Base-by-base conservation (phyloP, 768 basidiomycete genomes). In the Neoboletus brunneissimus region DNA sequence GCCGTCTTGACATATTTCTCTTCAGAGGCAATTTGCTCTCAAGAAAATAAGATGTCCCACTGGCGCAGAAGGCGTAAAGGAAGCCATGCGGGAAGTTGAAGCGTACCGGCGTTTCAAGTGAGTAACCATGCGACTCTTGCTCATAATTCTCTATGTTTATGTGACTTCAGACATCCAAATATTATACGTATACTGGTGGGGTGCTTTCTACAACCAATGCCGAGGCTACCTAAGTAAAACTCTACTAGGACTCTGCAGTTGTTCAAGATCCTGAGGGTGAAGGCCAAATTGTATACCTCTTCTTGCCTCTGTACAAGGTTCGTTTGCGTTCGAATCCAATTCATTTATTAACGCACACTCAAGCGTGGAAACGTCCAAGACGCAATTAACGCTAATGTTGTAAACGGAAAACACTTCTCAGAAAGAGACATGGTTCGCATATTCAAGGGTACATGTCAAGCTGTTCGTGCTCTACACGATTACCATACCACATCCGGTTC, bases 41-140 rank as follows among this genome's bases (percentile, higher is more conserved):
- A 99, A 99, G 79, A 98, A 97, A 75, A 95, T 97, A 68, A 81
- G 94, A 43, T 95, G 94, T 78, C 93, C 92, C 1, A 88, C 88
- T 41, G 93, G 93, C 9, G 77, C 83, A 7, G 94, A 96, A 53
- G 88, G 87, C 11, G 93, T 98, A 54, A 88, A 88, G 65, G 91
- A 93, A 68, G 91, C 86, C 5, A 87, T 93, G 89, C 79, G 85
- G 48, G 92, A 93, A 70, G 88, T 92, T 3, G 92, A 96, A 70
- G 95, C 97, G 0, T 97, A 97, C 71, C 79, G 94, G 67, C 82
- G 96, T 56, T 98, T 98, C 80, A 91, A 86, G 91, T 91, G 70
- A 73, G 88, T 78, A 23, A 40, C 18, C 18, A 27, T 32, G 2
- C 42, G 23, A 34, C 31, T 31, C 38, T 47, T 44, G 20, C 11